Base-by-base conservation (phyloP, 495 filamentous ascomycete species). In the Geoglossum glabrum region DNA sequence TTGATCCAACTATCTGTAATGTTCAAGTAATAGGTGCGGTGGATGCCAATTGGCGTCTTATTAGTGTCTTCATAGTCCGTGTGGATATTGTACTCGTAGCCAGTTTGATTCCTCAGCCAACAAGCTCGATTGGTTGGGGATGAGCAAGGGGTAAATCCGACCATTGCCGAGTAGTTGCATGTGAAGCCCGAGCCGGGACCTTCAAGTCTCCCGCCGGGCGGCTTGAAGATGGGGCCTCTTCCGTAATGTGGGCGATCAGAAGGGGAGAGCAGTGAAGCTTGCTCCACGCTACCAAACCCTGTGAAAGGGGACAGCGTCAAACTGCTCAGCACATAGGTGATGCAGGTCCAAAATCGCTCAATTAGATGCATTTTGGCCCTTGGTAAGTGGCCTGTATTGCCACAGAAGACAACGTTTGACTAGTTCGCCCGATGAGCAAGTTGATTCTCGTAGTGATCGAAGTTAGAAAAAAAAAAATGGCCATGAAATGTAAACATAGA, bases 11-110 rank as follows among this genome's bases (percentile, higher is more conserved):
- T 11, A 40, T 58, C 57, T 10, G 45, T 46, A 46, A 58, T 54
- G 43, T 36, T 47, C 31, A 60, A 54, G 27, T 36, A 57, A 26
- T 60, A 60, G 30, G 58, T 27, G 23, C 27, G 57, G 7, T 47
- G 54, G 28, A 58, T 19, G 54, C 40, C 54, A 38, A 54, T 46
- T 26, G 30, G 30, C n/a, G 19, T 63, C 3, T 78, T 79, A 9
- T 67, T 71, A 0, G 60, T 65, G 5, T 61, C 66, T 13, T 71
- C 70, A 59, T 76, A 80, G 64, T 82, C 74, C 0, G 78, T 80
- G 52, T 76, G 64, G 64, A 81, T 77, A 57, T 72, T 66, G 56
- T 73, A 76, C 21, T 71, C 64, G 36, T n/a, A 58, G 38, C 57
- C 57, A 58, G 36, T 34, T 27, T 31, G 17, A 27, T 51, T 46